phyloP scores from a whole-genome alignment of 306 rosid genomes.

The Quercus rubra region DNA sequence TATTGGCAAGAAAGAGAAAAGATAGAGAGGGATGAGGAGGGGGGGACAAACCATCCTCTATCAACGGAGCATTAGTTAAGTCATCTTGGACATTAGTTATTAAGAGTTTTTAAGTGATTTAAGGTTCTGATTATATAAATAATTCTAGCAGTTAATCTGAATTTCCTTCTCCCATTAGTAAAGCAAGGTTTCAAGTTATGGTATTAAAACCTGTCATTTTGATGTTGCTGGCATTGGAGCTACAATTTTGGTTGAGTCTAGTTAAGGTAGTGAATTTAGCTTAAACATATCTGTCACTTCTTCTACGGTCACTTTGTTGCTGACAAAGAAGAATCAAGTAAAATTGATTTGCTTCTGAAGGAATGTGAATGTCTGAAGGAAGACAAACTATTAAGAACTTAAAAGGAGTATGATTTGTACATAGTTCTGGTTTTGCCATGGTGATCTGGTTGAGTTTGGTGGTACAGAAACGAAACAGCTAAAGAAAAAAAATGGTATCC shows the following conservation, averaged over 20 bases:
- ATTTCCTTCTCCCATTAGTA: constrained; percentile 3
- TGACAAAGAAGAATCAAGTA: not conserved
- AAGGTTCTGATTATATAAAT: not conserved
- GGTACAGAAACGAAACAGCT: not conserved
- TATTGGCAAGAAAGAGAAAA: constrained; percentile 15
- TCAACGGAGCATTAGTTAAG: not conserved
- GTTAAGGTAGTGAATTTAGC: not conserved
- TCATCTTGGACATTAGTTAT: not conserved
- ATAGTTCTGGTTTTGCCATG: not conserved
- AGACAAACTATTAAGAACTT: not conserved
- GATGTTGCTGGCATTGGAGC: constrained; percentile 14
- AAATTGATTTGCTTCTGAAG: not conserved
- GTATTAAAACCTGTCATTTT: constrained; percentile 17
- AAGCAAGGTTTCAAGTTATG: constrained; percentile 5
- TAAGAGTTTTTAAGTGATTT: not conserved
- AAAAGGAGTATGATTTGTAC: not conserved
- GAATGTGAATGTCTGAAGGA: not conserved
- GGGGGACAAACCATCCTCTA: not conserved
- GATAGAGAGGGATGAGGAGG: not conserved
- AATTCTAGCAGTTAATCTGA: constrained; percentile 4
- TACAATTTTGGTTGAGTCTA: constrained; percentile 1
- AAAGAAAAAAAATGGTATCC: not conserved
- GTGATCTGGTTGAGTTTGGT: not conserved
- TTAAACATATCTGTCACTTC: not conserved
- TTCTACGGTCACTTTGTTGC: not conserved